Evolutionary conservation across 495 filamentous ascomycete species (phyloP).

Genomic region (Podospora australis): DNA sequence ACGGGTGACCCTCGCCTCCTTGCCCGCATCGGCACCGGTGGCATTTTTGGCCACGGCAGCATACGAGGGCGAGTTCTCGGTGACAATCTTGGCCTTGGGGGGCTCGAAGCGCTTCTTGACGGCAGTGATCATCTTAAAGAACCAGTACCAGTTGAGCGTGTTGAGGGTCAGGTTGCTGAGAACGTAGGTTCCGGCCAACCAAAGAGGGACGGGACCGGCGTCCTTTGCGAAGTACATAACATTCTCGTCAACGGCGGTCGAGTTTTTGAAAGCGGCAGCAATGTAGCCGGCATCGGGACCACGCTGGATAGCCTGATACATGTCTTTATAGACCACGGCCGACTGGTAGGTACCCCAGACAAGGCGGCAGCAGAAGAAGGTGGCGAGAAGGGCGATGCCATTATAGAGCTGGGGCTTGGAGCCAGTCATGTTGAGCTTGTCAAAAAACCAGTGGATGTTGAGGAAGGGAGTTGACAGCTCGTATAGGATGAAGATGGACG

Average conservation of each 20-base stretch:
- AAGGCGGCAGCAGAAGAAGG: constrained; percentile 85
- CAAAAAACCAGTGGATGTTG: constrained; percentile 99
- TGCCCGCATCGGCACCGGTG: not conserved
- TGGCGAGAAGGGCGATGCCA: constrained; percentile 62
- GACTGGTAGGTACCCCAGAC: constrained; percentile 89
- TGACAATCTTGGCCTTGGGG: constrained; percentile 21
- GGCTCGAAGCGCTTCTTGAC: constrained; percentile 83
- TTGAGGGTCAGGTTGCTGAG: constrained; percentile 74
- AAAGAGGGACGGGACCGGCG: constrained; percentile 58
- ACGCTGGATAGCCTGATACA: constrained; percentile 57
- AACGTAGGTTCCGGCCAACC: constrained; percentile 74
- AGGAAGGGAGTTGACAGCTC: constrained; percentile 92
- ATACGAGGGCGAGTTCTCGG: not conserved
- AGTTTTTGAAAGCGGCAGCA: constrained; percentile 20
- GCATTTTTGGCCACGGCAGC: not conserved
- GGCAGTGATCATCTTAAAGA: constrained; percentile 91
- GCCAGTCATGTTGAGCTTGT: constrained; percentile 93
- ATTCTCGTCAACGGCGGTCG: constrained; percentile 26
- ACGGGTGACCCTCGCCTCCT: not conserved
- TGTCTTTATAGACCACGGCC: constrained; percentile 66
- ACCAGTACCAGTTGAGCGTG: constrained; percentile 91
- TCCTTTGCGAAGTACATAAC: constrained; percentile 41
- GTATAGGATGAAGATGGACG: constrained; percentile 87
- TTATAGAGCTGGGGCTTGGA: constrained; percentile 76
- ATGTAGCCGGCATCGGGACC: constrained; percentile 27